Evolutionary conservation across 1,139 yeast genomes (phyloP), one percentile per base, ranked within the genome.

Genomic region (Debaryomycetaceae sp.): DNA sequence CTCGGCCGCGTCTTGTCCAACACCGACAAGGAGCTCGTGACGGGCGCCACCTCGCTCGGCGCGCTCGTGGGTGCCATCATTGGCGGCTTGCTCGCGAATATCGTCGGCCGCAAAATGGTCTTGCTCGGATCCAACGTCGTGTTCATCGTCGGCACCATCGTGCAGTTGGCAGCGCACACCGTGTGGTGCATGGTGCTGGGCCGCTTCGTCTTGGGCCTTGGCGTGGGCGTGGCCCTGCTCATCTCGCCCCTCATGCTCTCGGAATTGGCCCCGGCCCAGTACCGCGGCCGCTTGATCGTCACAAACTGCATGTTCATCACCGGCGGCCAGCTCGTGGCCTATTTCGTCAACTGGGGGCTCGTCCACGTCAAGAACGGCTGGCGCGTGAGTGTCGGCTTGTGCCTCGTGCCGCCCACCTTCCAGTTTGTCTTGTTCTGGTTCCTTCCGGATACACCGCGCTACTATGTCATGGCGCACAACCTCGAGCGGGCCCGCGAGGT

Each of bases 401-500:
- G 95, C 32, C 69, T 87, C 63, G 71, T 87, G 15, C 97, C 98
- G 6, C 83, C 95, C 3, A 77, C 71, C 16, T 35, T 76, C 23
- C 98, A 90, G 56, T 72, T 82, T 52, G 63, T 64, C 13, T 65
- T 83, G 32, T 87, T 90, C 51, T 56, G 75, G 49, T 86, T 83
- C 61, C 69, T 90, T 52, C 97, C 98, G 6, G 98, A 90, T 48
- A 86, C 97, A 11, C 97, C 98, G 31, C 71, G 98, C 51, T 90
- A 59, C 54, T 77, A 86, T 43, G 77, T 87, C 29, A 74, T 80
- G 64, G 69, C 72, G 37, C 80, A 82, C 31, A 62, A 72, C 30
- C 40, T 63, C 22, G 83, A 73, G 3, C 63, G 60, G 39, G 97
- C 97, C 16, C 67, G 68, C 30, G 49, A 55, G 12, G 92, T 86